Evolutionary conservation across 1,284 basidiomycete species (phyloP).

Genomic region (Cerrena zonata): DNA sequence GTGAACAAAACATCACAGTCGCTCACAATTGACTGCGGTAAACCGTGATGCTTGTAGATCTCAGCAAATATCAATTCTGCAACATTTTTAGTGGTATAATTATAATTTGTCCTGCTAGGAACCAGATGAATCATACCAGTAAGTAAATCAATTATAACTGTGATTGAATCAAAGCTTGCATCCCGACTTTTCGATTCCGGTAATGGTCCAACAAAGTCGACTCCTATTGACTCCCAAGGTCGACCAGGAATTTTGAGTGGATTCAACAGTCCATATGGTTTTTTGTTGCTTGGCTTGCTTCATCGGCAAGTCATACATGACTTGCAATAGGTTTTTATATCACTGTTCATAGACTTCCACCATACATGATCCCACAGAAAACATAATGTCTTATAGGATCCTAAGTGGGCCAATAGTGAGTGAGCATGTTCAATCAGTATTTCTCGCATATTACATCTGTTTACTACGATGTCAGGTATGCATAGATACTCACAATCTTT

Average conservation of each 20-base stretch:
- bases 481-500: constrained; percentile 17
- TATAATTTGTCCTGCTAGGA: constrained; percentile 21
- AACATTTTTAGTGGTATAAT: constrained; percentile 31
- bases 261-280: constrained; percentile 22
- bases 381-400: background rate
- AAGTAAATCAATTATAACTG: constrained; percentile 15
- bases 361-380: constrained; percentile 8
- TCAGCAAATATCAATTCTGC: constrained; percentile 36
- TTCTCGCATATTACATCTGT: constrained; percentile 18
- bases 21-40: constrained; percentile 35
- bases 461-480: constrained; percentile 22
- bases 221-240: constrained; percentile 28
- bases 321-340: constrained; percentile 22
- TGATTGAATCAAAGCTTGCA: constrained; percentile 20
- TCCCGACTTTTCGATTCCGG: constrained; percentile 15
- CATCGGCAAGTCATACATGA: constrained; percentile 21
- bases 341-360: constrained; percentile 24
- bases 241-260: constrained; percentile 16
- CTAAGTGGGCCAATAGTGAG: constrained; percentile 21
- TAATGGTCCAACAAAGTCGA: constrained; percentile 36
- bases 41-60: constrained; percentile 36
- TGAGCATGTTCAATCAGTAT: constrained; percentile 27
- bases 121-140: constrained; percentile 28
- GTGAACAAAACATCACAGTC: constrained; percentile 41
- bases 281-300: constrained; percentile 21